Base-by-base conservation (phyloP, 805 yeast species). In the Sugiyamaella valdiviana region DNA sequence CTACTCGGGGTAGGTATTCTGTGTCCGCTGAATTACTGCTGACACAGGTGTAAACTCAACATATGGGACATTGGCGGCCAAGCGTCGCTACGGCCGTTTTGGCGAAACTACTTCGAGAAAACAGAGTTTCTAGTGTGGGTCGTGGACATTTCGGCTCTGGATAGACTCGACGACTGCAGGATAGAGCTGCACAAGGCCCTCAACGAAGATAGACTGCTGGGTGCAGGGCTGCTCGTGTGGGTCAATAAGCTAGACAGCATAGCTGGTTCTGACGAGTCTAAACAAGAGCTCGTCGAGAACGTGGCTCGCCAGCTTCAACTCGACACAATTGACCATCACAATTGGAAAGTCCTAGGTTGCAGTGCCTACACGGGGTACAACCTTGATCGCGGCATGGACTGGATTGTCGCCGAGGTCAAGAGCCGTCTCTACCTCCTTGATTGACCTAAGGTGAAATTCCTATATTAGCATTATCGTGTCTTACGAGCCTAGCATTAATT, bases 11-110 rank as follows among this genome's bases (percentile, higher is more conserved):
- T 74, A 37, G 22, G 50, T 49, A n/a, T n/a, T 5, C 7, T 14
- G 14, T 17, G 21, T 19, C 21, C n/a, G 5, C 14, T 14, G 22
- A 21, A 15, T n/a, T 45, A 19, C 22, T 20, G 19, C 48, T 26
- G 16, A 39, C 42, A 12, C n/a, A 54, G 57, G 10, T 60, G 56
- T 47, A 63, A 60, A 24, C 51, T 71, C 41, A 69, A 69, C 36
- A 57, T 71, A 16, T 71, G 74, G 98, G 96, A 87, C 61, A 80
- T 90, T 10, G 98, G 98, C 4, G 98, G 98, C 1, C 98, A 90
- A 64, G 68, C 75, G 40, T 76, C 91, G 1, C 70, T 90, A 38
- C 69, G 98, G 42, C 81, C 90, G 15, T 89, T 89, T 72, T 90
- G 98, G 98, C 80, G 85, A 58, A 91, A 90, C 66, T 90, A 91